Base-by-base conservation (phyloP, 345 rosid genomes). In the Sisymbrium altissimum region DNA sequence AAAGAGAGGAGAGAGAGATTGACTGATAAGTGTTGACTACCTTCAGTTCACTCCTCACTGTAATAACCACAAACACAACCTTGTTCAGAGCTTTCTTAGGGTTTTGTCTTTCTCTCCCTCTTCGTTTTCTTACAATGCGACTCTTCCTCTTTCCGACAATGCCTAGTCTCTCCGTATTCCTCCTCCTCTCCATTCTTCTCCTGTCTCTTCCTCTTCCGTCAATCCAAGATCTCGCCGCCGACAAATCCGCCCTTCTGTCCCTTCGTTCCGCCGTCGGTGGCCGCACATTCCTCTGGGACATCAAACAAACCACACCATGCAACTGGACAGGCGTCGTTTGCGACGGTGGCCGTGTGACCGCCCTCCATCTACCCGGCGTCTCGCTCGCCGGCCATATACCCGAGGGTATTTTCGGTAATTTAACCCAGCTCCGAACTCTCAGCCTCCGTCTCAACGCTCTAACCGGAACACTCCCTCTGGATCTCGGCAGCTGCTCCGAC, bases 401-500 rank as follows among this genome's bases (percentile, higher is more conserved):
- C 0, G 18, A 52, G 33, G 98, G 94, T 49, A 73, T 92, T 72
- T 82, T 96, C 58, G 85, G 89, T 9, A 92, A 96, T 77, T 75
- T 96, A 63, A 90, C 99, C 0, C 67, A 79, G 40, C 91, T 96
- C 45, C 90, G 88, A 4, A 86, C 91, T 5, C 83, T 96, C 30
- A 92, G 98, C 39, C 89, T 96, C 70, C 93, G 99, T n/a, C 78
- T 90, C 73, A 96, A 96, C 71, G 49, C 88, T 0, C 82, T 96
- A 3, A 58, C 83, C 6, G 96, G 97, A 5, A 35, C 71, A 8
- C 81, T 90, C 8, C 99, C 99, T 38, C 7, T 82, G 55, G 99
- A 96, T 86, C 98, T 96, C 44, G 86, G 81, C 19, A 62, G 77
- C 52, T 90, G 98, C 73, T 60, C 72, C 6, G 81, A 70, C 27